These are phyloP conservation scores for Pichia heedii DNA, from an alignment of 805 yeast genomes.

Conservation along the genomic window DNA sequence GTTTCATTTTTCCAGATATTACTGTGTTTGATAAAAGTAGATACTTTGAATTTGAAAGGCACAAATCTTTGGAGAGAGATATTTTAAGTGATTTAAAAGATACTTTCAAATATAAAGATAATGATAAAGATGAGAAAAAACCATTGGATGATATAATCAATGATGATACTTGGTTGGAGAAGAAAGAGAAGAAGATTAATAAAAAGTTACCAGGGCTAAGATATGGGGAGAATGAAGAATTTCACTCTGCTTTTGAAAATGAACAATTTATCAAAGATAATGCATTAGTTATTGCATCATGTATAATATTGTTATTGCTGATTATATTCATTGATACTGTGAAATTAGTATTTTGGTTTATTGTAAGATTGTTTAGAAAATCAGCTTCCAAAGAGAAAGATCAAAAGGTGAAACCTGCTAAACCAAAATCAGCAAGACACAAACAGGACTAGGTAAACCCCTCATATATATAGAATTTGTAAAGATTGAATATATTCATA, in stretches of 20 bases:
- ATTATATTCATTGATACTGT: slow-evolving; percentile 11
- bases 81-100: slow-evolving; percentile 20
- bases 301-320: slow-evolving; percentile 4
- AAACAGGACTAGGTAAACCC: no score
- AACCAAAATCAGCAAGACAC: no score
- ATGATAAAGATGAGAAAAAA: slow-evolving; percentile 4
- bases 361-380: neutral
- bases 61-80: slow-evolving; percentile 31
- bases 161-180: slow-evolving; percentile 26
- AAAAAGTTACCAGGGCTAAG: slow-evolving; percentile 15
- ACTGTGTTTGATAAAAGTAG: slow-evolving; percentile 42
- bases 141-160: slow-evolving; percentile 13
- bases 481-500: no score
- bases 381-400: neutral
- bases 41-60: slow-evolving; percentile 45
- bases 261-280: slow-evolving; percentile 41
- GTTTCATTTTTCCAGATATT: slow-evolving; percentile 45
- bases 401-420: neutral
- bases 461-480: no score
- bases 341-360: neutral
- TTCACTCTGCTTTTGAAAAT: slow-evolving; percentile 32
- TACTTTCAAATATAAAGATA: slow-evolving; percentile 25
- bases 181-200: slow-evolving; percentile 16
- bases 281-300: slow-evolving; percentile 32
- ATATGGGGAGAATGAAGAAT: slow-evolving; percentile 23